Percentiles rank a stretch among this genome's conserved stretches.
Evolutionary conservation across 257 asterid species (phyloP).

Genomic region (Dorcoceras hygrometricum): DNA sequence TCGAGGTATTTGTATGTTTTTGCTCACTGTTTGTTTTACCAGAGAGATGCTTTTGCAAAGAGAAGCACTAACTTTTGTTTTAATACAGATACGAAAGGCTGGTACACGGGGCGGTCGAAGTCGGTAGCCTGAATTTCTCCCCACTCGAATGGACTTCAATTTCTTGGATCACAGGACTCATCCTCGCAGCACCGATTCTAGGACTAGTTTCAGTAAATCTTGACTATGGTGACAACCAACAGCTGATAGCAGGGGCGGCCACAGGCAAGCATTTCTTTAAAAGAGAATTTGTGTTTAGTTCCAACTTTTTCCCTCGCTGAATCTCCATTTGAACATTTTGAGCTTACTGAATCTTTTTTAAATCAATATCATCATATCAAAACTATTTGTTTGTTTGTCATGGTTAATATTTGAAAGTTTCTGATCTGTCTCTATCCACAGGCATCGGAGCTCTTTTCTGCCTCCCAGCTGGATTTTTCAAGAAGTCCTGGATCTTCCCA

Average conservation of each 20-base stretch:
- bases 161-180: constrained; percentile 72
- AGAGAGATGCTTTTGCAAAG: not conserved
- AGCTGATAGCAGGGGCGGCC: constrained; percentile 64
- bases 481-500: constrained; percentile 75
- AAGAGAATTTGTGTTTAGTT: too few species aligned
- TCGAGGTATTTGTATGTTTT: not conserved
- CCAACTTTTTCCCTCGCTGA: not conserved
- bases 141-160: constrained; percentile 75
- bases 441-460: constrained; percentile 81
- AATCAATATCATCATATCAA: not conserved
- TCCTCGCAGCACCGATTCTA: constrained; percentile 70
- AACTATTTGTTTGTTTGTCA: not conserved
- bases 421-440: not conserved
- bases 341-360: not conserved
- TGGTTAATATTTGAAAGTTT: not conserved
- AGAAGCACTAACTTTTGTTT: not conserved
- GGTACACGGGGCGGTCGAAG: constrained; percentile 41
- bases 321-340: too few species aligned
- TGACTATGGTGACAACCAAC: constrained; percentile 61
- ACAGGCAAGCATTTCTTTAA: constrained; percentile 20
- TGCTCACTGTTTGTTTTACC: not conserved
- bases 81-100: constrained; percentile 58
- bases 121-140: constrained; percentile 46
- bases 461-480: constrained; percentile 79
- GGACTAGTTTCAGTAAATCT: constrained; percentile 57